These are phyloP conservation scores for Cubamyces sp. DNA, from an alignment of 768 basidiomycete species.

Conservation along the genomic window DNA sequence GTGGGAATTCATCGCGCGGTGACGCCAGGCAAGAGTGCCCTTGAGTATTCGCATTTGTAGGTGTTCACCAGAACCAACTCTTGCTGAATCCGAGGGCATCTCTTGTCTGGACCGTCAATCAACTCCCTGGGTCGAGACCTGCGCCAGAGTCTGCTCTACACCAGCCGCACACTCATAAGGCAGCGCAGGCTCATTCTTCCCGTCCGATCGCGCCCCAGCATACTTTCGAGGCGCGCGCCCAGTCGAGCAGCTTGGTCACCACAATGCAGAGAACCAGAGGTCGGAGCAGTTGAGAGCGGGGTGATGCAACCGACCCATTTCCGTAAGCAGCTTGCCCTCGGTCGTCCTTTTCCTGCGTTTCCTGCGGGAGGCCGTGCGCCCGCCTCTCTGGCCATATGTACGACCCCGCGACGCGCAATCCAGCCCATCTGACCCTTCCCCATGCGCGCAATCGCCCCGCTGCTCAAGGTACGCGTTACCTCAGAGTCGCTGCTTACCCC, in stretches of 20 bases:
- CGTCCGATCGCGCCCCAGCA: too few species aligned
- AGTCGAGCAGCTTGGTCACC: too few species aligned
- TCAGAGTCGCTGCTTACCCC: background rate
- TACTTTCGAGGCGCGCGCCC: too few species aligned
- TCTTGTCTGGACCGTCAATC: too few species aligned
- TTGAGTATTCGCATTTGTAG: too few species aligned
- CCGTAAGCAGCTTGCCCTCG: background rate
- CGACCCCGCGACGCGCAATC: background rate
- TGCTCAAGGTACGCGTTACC: conserved; percentile 12
- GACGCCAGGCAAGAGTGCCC: background rate
- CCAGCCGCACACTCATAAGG: too few species aligned
- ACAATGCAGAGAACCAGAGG: too few species aligned
- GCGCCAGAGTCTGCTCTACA: too few species aligned
- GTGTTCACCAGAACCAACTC: too few species aligned
- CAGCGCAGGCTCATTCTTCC: too few species aligned
- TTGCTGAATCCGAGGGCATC: too few species aligned
- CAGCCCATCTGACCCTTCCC: background rate
- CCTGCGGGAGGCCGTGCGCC: conserved; percentile 4
- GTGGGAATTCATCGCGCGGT: background rate
- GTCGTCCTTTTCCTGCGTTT: background rate
- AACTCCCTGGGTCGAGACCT: too few species aligned
- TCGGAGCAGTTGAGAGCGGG: background rate
- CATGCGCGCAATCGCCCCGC: background rate
- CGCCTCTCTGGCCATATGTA: background rate
- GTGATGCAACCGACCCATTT: conserved; percentile 10